Evolutionary conservation across 2,329 filamentous ascomycete species (phyloP), one percentile per base, ranked within the genome.

Genomic region (Penicillium brevicompactum): DNA sequence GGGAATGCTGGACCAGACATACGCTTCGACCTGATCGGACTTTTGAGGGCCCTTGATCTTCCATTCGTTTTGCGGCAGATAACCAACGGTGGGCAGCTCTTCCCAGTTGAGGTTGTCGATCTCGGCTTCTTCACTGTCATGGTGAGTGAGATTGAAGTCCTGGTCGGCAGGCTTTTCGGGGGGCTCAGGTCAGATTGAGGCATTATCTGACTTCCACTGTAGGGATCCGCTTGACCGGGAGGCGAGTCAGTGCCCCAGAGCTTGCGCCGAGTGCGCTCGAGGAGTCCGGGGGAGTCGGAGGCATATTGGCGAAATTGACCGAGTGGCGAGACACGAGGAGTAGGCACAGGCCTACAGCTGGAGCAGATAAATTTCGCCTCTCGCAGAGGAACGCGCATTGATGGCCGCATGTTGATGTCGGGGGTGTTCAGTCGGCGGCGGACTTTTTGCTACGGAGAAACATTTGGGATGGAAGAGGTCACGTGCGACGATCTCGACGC

Each of bases 11-110:
- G 41, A 41, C 18, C 18, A 27, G 24, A 72, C 75, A 54, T 72
- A 81, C 78, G 75, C 71, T 46, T 63, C 55, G 59, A 77, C 80
- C 27, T 60, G 53, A 68, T 82, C 73, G 13, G 67, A 64, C 13
- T 67, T 58, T 10, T 68, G 68, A 45, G 72, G 66, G 37, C 73
- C 72, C 21, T 70, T 57, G 41, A 77, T 66, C 37, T 60, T 66
- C 74, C 75, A 79, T 18, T 40, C 54, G 66, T 70, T 40, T 71
- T 74, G 45, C 46, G 50, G 21, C 7, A 78, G 65, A 55, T 78
- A 77, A 6, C 86, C 86, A 32, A 88, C 75, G 47, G 71, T 73
- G 60, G 82, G 76, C 55, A 88, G 68, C 0, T 79, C 80, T 50
- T 82, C 73, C 80, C 82, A 84, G 3, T 73, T 48, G 37, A 50